phyloP scores from a whole-genome alignment of 139 green algal genomes.

The Coccomyxa sp. region DNA sequence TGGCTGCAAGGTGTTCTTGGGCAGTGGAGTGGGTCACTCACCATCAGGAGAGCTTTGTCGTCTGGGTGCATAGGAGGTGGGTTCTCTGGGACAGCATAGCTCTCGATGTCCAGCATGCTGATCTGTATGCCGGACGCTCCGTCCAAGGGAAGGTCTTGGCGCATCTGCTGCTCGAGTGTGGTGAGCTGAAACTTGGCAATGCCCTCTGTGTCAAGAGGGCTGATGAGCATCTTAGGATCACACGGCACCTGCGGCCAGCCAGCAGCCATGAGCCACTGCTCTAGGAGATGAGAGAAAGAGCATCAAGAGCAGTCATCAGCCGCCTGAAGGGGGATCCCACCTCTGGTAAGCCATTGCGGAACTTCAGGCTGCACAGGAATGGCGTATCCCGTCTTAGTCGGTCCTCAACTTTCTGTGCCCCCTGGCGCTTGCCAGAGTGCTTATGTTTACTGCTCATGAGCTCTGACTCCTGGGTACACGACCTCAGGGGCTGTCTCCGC shows the following conservation, averaged over 20 bases:
- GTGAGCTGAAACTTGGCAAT: conserved; percentile 56
- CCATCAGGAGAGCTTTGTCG: conserved; percentile 42
- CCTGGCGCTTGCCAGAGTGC: background rate
- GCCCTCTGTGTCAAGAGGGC: conserved; percentile 30
- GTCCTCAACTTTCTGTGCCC: conserved; percentile 8
- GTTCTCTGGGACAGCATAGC: conserved; percentile 38
- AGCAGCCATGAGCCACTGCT: background rate
- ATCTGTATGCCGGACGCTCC: conserved; percentile 55
- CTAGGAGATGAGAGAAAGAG: background rate
- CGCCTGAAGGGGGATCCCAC: conserved; percentile 4
- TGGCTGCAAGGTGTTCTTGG: no score
- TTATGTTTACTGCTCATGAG: background rate
- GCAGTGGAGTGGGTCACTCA: background rate
- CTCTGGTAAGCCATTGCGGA: conserved; percentile 66
- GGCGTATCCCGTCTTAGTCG: conserved; percentile 33
- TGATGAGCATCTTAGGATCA: conserved; percentile 71
- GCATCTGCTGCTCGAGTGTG: conserved; percentile 47
- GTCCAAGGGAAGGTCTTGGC: conserved; percentile 49
- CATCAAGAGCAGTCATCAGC: background rate
- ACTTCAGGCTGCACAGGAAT: conserved; percentile 61
- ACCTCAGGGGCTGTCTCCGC: background rate
- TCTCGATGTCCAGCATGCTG: conserved; percentile 52
- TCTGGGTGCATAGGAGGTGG: conserved; percentile 38
- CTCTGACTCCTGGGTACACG: background rate
- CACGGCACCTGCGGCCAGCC: conserved; percentile 48